phyloP scores from a whole-genome alignment of 176 grass and related monocot species.

The Carex parvula region DNA sequence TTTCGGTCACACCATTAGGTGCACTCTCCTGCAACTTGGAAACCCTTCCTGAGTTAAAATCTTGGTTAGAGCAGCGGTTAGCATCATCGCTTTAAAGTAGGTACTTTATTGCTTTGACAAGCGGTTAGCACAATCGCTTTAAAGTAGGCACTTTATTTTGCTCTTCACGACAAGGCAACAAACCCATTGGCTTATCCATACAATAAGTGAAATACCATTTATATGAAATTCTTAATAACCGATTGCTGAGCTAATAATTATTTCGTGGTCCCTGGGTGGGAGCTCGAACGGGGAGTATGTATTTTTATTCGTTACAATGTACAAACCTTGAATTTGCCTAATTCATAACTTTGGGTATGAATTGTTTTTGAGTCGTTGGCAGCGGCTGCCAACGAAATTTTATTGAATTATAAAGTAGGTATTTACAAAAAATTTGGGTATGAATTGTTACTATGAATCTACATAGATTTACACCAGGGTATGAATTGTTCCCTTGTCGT shows the following conservation, averaged over 20 bases:
- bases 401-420: no score
- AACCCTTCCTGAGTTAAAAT: conserved; percentile 58
- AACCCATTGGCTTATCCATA: not conserved
- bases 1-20: conserved; percentile 74
- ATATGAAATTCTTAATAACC: not conserved
- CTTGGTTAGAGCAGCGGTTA: conserved; percentile 38
- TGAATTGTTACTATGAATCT: not conserved
- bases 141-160: not conserved
- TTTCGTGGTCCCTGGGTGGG: not conserved
- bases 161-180: not conserved
- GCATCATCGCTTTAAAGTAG: conserved; percentile 36
- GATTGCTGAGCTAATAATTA: not conserved
- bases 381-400: no score
- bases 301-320: not conserved
- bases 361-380: no score
- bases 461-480: not conserved
- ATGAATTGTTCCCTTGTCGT: no score
- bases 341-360: not conserved
- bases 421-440: not conserved
- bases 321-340: not conserved
- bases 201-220: not conserved
- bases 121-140: conserved; percentile 29
- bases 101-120: not conserved
- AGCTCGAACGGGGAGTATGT: not conserved
- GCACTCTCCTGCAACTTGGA: conserved; percentile 55